Evolutionary conservation across 371 early-diverging fungal species (phyloP).

Genomic region (Lichtheimia hyalospora): DNA sequence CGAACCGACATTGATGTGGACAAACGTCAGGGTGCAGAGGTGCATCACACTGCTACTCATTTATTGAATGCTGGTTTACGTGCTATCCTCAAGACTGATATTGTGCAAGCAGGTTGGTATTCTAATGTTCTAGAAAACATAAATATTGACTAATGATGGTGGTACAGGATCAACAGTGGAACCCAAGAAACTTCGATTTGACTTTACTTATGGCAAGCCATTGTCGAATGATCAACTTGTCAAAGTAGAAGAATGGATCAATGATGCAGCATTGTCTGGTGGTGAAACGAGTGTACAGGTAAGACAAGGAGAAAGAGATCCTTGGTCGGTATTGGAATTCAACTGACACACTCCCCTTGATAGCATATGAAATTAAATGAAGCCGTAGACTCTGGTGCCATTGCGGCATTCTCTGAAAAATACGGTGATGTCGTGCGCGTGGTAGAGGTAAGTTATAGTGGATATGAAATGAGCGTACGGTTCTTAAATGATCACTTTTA

Average conservation of each 20-base stretch:
- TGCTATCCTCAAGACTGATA: conserved; percentile 53
- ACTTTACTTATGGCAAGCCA: conserved; percentile 69
- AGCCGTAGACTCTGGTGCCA: conserved; percentile 65
- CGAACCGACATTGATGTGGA: conserved; percentile 51
- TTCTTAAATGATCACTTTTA: conserved; percentile 2
- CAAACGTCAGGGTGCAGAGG: conserved; percentile 60
- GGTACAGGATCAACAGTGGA: conserved; percentile 63
- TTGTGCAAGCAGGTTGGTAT: conserved; percentile 68
- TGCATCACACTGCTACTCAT: conserved; percentile 84
- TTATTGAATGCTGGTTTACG: conserved; percentile 71
- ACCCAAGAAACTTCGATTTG: conserved; percentile 66
- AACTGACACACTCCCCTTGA: background rate
- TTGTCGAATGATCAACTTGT: conserved; percentile 51
- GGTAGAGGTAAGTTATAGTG: conserved; percentile 35
- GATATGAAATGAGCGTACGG: background rate
- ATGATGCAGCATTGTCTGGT: conserved; percentile 46
- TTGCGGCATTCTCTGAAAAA: conserved; percentile 71
- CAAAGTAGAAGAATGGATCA: conserved; percentile 63
- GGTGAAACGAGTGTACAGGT: conserved; percentile 46
- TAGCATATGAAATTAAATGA: conserved; percentile 59
- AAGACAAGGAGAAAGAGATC: conserved; percentile 1
- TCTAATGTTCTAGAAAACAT: background rate
- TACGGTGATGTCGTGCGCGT: conserved; percentile 68
- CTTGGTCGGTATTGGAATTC: background rate
- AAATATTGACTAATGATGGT: background rate